Evolutionary conservation across 1,284 basidiomycete genomes (phyloP).

Genomic region (Grifola frondosa): DNA sequence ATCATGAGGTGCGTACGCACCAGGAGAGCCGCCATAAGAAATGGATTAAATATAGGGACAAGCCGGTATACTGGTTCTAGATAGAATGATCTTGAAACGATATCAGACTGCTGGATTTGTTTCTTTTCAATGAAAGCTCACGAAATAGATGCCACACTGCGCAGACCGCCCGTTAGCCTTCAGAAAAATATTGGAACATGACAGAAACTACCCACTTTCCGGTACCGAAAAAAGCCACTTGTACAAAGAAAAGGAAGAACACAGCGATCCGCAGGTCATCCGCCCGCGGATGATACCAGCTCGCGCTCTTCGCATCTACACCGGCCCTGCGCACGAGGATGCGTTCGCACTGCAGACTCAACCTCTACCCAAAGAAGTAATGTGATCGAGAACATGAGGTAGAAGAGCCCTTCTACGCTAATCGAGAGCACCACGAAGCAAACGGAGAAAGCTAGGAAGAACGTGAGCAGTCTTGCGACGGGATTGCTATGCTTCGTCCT

Average conservation of each 20-base stretch:
- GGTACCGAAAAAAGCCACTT: constrained; percentile 87
- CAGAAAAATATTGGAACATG: not conserved
- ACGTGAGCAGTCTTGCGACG: constrained; percentile 51
- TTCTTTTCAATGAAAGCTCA: constrained; percentile 36
- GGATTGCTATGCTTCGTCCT: constrained; percentile 36
- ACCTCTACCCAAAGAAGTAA: constrained; percentile 72
- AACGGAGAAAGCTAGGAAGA: constrained; percentile 74
- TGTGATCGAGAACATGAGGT: constrained; percentile 62
- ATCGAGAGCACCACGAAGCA: constrained; percentile 83
- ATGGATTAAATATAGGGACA: constrained; percentile 85
- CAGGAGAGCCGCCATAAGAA: constrained; percentile 76
- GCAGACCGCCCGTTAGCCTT: constrained; percentile 8
- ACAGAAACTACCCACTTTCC: constrained; percentile 64
- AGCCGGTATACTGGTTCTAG: constrained; percentile 88
- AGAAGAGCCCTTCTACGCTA: constrained; percentile 83
- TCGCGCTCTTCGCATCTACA: constrained; percentile 2
- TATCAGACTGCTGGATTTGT: not conserved
- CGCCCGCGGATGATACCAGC: constrained; percentile 47
- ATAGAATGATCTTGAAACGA: constrained; percentile 70
- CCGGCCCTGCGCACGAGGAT: not conserved
- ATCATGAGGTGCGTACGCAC: too few species aligned
- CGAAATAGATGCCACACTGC: constrained; percentile 85
- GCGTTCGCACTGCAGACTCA: constrained; percentile 48
- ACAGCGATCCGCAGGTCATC: constrained; percentile 76
- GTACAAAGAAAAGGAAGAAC: constrained; percentile 86